phyloP scores from a whole-genome alignment of 306 rosid genomes.

The Crataegus laevigata region DNA sequence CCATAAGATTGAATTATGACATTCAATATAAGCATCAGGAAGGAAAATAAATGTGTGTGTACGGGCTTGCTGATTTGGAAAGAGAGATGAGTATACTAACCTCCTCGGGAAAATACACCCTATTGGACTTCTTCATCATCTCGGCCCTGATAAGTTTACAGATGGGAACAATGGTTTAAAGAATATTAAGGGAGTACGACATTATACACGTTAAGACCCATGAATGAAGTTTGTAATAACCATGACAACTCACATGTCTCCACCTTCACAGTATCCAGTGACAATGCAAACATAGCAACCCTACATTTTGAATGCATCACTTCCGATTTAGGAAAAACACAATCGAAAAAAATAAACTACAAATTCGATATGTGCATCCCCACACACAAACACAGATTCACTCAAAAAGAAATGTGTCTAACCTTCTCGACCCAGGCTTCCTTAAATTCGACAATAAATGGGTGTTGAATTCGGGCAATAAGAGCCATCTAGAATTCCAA shows the following conservation, averaged over 20 bases:
- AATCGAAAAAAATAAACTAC: neutral
- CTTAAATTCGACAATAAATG: constrained; percentile 87
- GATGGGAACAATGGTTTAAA: constrained; percentile 2
- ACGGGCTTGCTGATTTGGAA: neutral
- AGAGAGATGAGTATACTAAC: constrained; percentile 31
- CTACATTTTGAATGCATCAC: constrained; percentile 42
- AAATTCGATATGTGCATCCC: neutral
- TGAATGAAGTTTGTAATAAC: neutral
- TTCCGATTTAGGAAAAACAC: constrained; percentile 15
- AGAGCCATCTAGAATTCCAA: constrained; percentile 76
- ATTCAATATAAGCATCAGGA: neutral
- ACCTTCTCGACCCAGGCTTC: constrained; percentile 99
- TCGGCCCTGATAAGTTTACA: constrained; percentile 64
- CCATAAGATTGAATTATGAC: neutral
- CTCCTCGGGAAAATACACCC: constrained; percentile 89
- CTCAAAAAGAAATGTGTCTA: constrained; percentile 10
- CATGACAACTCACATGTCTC: constrained; percentile 87
- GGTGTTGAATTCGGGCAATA: constrained; percentile 91
- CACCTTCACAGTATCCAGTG: constrained; percentile 98
- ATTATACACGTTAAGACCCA: neutral
- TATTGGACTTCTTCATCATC: constrained; percentile 81
- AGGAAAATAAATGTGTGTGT: neutral
- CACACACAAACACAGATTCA: neutral
- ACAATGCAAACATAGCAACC: constrained; percentile 99
- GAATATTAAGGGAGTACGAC: neutral